Evolutionary conservation across 495 filamentous ascomycete genomes (phyloP), one percentile per base, ranked within the genome.

Genomic region (Penicillium fimorum): DNA sequence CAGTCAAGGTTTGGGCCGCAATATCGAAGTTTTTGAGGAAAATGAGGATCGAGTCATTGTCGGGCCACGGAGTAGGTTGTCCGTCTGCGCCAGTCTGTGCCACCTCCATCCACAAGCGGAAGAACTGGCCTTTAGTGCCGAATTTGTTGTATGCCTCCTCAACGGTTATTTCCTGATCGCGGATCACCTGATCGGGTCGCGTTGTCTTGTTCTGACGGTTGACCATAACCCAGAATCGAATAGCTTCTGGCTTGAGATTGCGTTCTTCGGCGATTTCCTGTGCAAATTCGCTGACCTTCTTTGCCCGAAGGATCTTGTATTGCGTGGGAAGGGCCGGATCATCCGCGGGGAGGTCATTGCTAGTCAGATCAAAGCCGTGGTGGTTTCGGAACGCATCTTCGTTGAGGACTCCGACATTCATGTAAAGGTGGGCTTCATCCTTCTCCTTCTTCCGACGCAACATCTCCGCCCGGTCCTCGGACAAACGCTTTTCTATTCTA

Each of bases 131-230:
- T 62, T 92, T 84, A 17, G 86, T 91, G 47, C 80, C 83, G 57
- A 79, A 82, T 65, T 81, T 89, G 62, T 70, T 80, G 59, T 83
- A 84, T 54, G 88, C 88, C 43, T 95, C 89, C 64, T 96, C 93
- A 15, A 97, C 76, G 6, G 87, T 90, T 72, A 90, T 87, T n/a
- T 85, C 79, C 2, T 82, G 73, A 53, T 94, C 89, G 56, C 79
- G 79, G 47, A 97, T 82, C 5, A 92, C 89, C 46, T 88, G 84
- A 66, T 99, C 94, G 1, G 95, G 94, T 25, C 94, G 83, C 42
- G 88, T 87, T 0, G 94, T 97, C 75, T 96, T 96, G 67, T 99
- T 99, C 65, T 99, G 94, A 10, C 94, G 89, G 64, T 96, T 97
- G 0, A 99, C 95, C 91, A 99, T 96, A 38, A 89, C 84, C 95